Conservation (phyloP, 2,329 filamentous ascomycete genomes). For the Fusarium subglutinans region DNA sequence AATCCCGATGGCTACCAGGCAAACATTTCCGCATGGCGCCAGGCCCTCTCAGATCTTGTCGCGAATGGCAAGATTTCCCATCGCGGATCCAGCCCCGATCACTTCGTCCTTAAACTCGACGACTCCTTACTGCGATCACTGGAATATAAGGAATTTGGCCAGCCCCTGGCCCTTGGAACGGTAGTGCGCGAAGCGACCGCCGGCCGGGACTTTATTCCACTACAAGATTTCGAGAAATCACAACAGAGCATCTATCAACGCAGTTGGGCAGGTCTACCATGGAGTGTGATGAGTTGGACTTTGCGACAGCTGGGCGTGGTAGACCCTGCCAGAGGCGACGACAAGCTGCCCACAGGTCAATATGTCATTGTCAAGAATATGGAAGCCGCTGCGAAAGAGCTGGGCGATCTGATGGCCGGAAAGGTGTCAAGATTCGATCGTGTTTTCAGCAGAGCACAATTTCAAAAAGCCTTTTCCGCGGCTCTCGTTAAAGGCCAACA, state of each 20-base stretch:
- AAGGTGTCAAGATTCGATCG: constrained; percentile 67
- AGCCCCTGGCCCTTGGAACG: constrained; percentile 80
- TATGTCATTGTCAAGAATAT: constrained; percentile 74
- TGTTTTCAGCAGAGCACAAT: constrained; percentile 73
- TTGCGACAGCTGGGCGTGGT: constrained; percentile 74
- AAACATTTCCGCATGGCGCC: constrained; percentile 82
- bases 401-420: constrained; percentile 56
- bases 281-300: constrained; percentile 79
- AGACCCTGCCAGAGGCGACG: constrained; percentile 57
- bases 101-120: constrained; percentile 63
- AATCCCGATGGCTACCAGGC: constrained; percentile 88
- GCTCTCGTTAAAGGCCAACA: constrained; percentile 58
- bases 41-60: constrained; percentile 75
- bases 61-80: constrained; percentile 65
- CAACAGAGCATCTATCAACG: constrained; percentile 77
- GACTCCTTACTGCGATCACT: constrained; percentile 75
- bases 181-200: constrained; percentile 80
- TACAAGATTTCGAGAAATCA: constrained; percentile 72
- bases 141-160: constrained; percentile 80
- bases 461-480: constrained; percentile 66
- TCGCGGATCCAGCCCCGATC: constrained; percentile 53
- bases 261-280: constrained; percentile 75
- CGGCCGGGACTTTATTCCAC: constrained; percentile 73
- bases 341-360: constrained; percentile 67
- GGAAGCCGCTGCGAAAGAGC: constrained; percentile 65